Evolutionary conservation across 495 filamentous ascomycete genomes (phyloP).

Genomic region (Penicillium alfredii): DNA sequence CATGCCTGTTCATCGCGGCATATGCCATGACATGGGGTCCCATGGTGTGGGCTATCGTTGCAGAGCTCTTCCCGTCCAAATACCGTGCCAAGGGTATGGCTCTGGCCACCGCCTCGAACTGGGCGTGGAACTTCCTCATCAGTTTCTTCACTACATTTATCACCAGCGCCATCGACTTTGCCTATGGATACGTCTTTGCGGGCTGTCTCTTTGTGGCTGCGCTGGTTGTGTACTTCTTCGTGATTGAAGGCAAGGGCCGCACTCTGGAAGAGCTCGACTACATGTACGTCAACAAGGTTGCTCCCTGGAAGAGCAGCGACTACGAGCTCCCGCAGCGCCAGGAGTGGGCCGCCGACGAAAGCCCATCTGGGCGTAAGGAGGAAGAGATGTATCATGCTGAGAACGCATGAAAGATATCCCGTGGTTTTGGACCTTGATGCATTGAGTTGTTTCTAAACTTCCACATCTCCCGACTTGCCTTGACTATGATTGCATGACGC

Average conservation of each 20-base stretch:
- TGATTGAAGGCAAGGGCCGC: slow-evolving; percentile 58
- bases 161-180: slow-evolving; percentile 57
- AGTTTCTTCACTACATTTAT: slow-evolving; percentile 74
- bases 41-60: slow-evolving; percentile 70
- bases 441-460: slow-evolving; percentile 2
- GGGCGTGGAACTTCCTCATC: slow-evolving; percentile 82
- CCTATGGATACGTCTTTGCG: slow-evolving; percentile 74
- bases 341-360: slow-evolving; percentile 15
- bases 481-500: slow-evolving; percentile 8
- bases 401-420: slow-evolving; percentile 19
- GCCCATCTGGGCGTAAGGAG: slow-evolving; percentile 17
- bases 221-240: slow-evolving; percentile 63
- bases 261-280: slow-evolving; percentile 72
- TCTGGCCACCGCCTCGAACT: slow-evolving; percentile 71
- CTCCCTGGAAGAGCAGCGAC: slow-evolving; percentile 53
- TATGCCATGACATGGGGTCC: slow-evolving; percentile 71
- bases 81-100: slow-evolving; percentile 71
- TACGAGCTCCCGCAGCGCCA: slow-evolving; percentile 30
- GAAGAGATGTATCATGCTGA: slow-evolving; percentile 24
- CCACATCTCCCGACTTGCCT: slow-evolving; percentile 1
- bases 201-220: slow-evolving; percentile 56
- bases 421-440: slow-evolving; percentile 2
- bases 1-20: slow-evolving; percentile 56
- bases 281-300: slow-evolving; percentile 65
- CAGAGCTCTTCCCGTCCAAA: slow-evolving; percentile 71